Evolutionary conservation across 2,329 filamentous ascomycete species (phyloP).

Genomic region (Dactylonectria estremocensis): DNA sequence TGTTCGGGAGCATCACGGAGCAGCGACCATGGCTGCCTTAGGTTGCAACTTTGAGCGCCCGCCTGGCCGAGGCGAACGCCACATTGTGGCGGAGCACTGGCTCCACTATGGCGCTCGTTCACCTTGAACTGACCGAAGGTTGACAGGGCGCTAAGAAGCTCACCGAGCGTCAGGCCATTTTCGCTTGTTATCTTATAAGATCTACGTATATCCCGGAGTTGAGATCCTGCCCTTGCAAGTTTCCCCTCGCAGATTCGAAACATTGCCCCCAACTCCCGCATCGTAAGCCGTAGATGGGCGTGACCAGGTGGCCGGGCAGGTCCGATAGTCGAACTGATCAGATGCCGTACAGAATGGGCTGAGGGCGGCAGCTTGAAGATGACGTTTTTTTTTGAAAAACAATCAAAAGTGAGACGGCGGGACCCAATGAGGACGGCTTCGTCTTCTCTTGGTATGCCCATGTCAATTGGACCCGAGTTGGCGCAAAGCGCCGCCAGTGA

Average conservation of each 20-base stretch:
- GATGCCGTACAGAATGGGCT: conserved; percentile 24
- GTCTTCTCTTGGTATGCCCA: conserved; percentile 7
- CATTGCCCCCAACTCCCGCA: conserved; percentile 13
- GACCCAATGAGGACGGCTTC: background rate
- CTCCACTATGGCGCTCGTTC: conserved; percentile 34
- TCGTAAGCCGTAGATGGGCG: conserved; percentile 7
- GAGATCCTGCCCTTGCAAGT: conserved; percentile 15
- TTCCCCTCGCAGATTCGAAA: conserved; percentile 14
- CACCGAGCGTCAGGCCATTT: conserved; percentile 23
- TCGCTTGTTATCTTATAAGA: conserved; percentile 18
- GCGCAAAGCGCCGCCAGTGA: background rate
- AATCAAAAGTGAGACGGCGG: conserved; percentile 9
- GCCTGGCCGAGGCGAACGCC: conserved; percentile 14
- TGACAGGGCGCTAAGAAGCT: background rate
- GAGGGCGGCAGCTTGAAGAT: conserved; percentile 13
- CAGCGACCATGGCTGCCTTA: conserved; percentile 51
- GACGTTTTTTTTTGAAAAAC: conserved; percentile 7
- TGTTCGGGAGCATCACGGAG: conserved; percentile 53
- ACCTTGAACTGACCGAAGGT: conserved; percentile 12
- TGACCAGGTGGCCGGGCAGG: conserved; percentile 26
- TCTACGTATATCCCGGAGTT: conserved; percentile 3
- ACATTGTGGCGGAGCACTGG: conserved; percentile 35
- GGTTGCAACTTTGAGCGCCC: conserved; percentile 37
- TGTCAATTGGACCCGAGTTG: conserved; percentile 5
- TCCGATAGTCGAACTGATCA: conserved; percentile 25